Conservation (phyloP, 2,329 filamentous ascomycete species). For the Ophiocordyceps sinensis region DNA sequence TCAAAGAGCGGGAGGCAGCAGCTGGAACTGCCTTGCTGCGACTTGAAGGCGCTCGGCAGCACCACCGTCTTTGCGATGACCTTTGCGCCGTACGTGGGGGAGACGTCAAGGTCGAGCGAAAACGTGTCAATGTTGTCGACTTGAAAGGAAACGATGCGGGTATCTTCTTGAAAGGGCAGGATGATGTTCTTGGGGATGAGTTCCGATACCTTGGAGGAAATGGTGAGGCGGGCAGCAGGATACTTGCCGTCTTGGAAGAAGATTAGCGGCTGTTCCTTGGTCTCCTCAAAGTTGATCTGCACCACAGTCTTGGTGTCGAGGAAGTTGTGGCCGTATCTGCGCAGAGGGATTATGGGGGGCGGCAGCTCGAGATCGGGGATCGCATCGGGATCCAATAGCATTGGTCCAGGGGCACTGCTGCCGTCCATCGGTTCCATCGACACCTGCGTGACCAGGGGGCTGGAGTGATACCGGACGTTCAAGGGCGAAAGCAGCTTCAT, state of each 20-base stretch:
- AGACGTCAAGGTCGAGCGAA: conserved; percentile 92
- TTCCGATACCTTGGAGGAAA: conserved; percentile 92
- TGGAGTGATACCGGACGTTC: conserved; percentile 28
- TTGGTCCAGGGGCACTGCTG: conserved; percentile 39
- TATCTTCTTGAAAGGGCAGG: conserved; percentile 91
- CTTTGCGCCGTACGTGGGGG: conserved; percentile 92
- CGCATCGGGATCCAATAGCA: conserved; percentile 66
- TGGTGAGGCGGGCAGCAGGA: conserved; percentile 83
- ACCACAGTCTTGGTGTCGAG: conserved; percentile 94
- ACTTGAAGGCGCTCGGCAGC: conserved; percentile 72
- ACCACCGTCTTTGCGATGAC: conserved; percentile 94
- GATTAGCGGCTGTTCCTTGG: conserved; percentile 62
- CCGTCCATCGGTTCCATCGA: conserved; percentile 28
- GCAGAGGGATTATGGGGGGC: conserved; percentile 86
- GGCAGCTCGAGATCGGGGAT: conserved; percentile 88
- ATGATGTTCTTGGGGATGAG: conserved; percentile 93
- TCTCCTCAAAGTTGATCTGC: conserved; percentile 75
- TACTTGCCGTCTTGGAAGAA: conserved; percentile 98
- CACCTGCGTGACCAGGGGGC: conserved; percentile 28
- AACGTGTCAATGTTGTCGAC: conserved; percentile 89
- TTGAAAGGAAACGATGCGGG: conserved; percentile 85
- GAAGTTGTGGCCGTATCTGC: conserved; percentile 96
- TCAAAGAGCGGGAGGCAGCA: conserved; percentile 88
- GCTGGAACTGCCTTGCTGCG: conserved; percentile 56
- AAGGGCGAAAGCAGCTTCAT: conserved; percentile 70